phyloP scores from a whole-genome alignment of 2,329 filamentous ascomycete genomes.

The Diaporthe eres region DNA sequence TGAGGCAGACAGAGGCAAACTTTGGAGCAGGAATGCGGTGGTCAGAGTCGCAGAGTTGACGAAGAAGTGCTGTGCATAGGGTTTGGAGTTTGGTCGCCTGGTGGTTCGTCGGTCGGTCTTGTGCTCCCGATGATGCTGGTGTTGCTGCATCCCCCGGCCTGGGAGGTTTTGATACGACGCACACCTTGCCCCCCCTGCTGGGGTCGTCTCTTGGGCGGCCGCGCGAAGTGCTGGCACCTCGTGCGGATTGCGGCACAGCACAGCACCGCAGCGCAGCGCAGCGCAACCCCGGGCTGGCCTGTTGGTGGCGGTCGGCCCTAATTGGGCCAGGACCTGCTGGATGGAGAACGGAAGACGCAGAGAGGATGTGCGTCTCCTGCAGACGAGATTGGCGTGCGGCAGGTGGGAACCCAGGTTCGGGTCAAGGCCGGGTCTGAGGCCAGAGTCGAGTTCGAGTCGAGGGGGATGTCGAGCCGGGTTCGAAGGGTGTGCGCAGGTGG shows the following conservation, averaged over 20 bases:
- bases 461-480: background rate
- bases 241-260: slow-evolving; percentile 33
- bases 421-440: slow-evolving; percentile 18
- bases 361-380: slow-evolving; percentile 30
- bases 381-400: slow-evolving; percentile 29
- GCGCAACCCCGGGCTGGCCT: slow-evolving; percentile 13
- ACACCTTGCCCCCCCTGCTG: slow-evolving; percentile 22
- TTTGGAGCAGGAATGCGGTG: background rate
- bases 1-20: background rate
- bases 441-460: background rate
- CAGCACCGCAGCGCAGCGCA: slow-evolving; percentile 7
- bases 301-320: slow-evolving; percentile 22
- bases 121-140: slow-evolving; percentile 36
- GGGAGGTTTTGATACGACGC: slow-evolving; percentile 31
- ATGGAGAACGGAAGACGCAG: slow-evolving; percentile 18
- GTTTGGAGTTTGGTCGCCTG: slow-evolving; percentile 33
- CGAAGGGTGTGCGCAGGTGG: background rate
- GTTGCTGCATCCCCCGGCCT: slow-evolving; percentile 27
- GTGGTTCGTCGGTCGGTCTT: slow-evolving; percentile 25
- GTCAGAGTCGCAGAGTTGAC: background rate
- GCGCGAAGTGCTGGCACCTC: slow-evolving; percentile 34
- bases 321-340: slow-evolving; percentile 16
- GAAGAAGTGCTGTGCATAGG: slow-evolving; percentile 9
- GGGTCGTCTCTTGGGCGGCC: slow-evolving; percentile 29
- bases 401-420: background rate